A percentile compares a stretch with the other conserved stretches of the same genome.
Evolutionary conservation across 345 rosid species (phyloP).

Genomic region (Salix suchowensis): DNA sequence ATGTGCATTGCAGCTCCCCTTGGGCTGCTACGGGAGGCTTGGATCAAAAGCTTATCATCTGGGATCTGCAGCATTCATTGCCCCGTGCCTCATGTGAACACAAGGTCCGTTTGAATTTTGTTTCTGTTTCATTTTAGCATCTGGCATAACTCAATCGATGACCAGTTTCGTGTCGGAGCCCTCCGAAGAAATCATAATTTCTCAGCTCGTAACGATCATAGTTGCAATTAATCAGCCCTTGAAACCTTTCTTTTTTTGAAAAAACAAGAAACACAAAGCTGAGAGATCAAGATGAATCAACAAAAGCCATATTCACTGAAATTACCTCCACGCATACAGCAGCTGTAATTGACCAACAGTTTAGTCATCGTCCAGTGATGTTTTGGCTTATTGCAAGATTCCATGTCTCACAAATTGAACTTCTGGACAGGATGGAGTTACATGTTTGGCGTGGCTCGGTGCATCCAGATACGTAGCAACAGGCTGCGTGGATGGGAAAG

Average conservation of each 20-base stretch:
- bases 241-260: too few relatives aligned
- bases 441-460: slow-evolving; percentile 80
- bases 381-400: not conserved
- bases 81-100: slow-evolving; percentile 69
- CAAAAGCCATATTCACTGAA: not conserved
- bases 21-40: slow-evolving; percentile 87
- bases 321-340: too few relatives aligned
- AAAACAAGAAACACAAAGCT: not conserved
- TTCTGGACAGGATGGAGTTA: slow-evolving; percentile 60
- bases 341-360: not conserved
- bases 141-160: not conserved
- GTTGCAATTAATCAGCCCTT: not conserved
- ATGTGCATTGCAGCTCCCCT: slow-evolving; percentile 38
- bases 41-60: slow-evolving; percentile 75
- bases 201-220: not conserved
- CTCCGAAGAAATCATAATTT: not conserved
- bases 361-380: not conserved
- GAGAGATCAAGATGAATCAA: not conserved
- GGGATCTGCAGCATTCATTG: slow-evolving; percentile 76
- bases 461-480: slow-evolving; percentile 60
- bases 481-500: slow-evolving; percentile 70
- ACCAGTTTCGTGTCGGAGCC: not conserved
- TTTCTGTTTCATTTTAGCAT: not conserved
- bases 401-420: not conserved
- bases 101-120: slow-evolving; percentile 36